Base-by-base conservation (phyloP, 2,329 filamentous ascomycete species). In the Stromatinia cepivora region DNA sequence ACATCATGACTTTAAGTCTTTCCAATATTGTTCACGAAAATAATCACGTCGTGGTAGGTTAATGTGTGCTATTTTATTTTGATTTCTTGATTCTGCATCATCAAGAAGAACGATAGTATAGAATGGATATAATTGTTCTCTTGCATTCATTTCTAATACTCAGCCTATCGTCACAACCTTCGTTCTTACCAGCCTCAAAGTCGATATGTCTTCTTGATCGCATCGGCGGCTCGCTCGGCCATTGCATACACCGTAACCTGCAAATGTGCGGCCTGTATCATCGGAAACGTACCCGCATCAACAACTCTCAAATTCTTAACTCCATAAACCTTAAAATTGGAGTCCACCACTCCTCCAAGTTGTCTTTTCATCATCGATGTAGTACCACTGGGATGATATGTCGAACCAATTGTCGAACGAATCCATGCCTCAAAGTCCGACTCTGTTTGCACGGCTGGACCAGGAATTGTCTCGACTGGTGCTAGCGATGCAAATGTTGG, bases 221-320 rank as follows among this genome's bases (percentile, higher is more conserved):
- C 36, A 57, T 72, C 71, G 0, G 72, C 61, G 7, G 70, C 72
- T 59, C 61, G 71, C 31, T 75, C 73, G 7, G 73, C 73, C 54
- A 74, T 67, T 13, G 72, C 72, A 66, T 75, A 75, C 10, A 72
- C 73, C 34, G 67, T 50, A 22, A 45, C 70, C 36, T 66, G 52
- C 25, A 73, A 69, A 72, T 75, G 73, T 5, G 65, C 69, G 15
- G 71, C 36, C 2, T 62, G 46, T 64, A 69, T 59, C 50, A 75
- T 66, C 3, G 74, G 72, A 15, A 75, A 70, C 22, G 73, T 69
- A 39, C 74, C 74, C 17, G 74, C 73, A 73, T 75, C 74, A 22
- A 71, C 70, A 25, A 75, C 71, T 54, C 71, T 70, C 31, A 75
- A 42, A 15, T 67, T 68, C 22, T 39, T 48, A 34, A 62, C 57